These are phyloP conservation scores for Stephanodiscus minutulus DNA, from an alignment of 108 stramenopile species.

Conservation along the genomic window DNA sequence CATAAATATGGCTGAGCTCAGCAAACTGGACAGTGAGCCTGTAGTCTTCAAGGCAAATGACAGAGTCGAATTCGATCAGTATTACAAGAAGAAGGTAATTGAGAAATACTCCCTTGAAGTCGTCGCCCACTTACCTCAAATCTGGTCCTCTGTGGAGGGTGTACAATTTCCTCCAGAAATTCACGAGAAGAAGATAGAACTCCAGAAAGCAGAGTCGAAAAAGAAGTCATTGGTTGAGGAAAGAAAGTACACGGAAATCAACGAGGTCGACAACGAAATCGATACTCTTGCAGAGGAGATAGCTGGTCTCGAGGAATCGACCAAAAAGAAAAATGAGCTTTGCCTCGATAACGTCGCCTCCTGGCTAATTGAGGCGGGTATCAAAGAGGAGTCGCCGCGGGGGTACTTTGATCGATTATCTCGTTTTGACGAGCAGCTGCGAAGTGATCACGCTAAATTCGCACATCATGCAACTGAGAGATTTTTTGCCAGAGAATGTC, in stretches of 20 bases:
- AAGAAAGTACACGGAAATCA: conserved; percentile 5
- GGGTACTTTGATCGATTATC: not conserved
- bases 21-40: conserved; percentile 21
- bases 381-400: not conserved
- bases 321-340: not conserved
- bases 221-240: not conserved
- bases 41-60: conserved; percentile 21
- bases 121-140: conserved; percentile 1
- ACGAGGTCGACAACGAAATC: not conserved
- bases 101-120: conserved; percentile 7
- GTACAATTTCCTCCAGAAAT: not conserved
- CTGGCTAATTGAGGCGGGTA: not conserved
- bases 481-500: conserved; percentile 46
- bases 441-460: conserved; percentile 15
- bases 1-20: conserved; percentile 43
- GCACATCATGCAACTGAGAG: conserved; percentile 20
- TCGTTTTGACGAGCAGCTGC: conserved; percentile 5
- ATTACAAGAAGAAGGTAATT: conserved; percentile 16
- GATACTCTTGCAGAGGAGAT: not conserved
- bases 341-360: not conserved
- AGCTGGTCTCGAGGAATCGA: not conserved
- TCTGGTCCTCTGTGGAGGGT: conserved; percentile 4
- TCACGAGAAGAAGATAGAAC: conserved; percentile 5
- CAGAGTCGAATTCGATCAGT: conserved; percentile 18
- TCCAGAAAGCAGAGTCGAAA: not conserved